These are phyloP conservation scores for Acanthamoeba rhysodes DNA, from an alignment of 208 protist genomes.

Conservation along the genomic window DNA sequence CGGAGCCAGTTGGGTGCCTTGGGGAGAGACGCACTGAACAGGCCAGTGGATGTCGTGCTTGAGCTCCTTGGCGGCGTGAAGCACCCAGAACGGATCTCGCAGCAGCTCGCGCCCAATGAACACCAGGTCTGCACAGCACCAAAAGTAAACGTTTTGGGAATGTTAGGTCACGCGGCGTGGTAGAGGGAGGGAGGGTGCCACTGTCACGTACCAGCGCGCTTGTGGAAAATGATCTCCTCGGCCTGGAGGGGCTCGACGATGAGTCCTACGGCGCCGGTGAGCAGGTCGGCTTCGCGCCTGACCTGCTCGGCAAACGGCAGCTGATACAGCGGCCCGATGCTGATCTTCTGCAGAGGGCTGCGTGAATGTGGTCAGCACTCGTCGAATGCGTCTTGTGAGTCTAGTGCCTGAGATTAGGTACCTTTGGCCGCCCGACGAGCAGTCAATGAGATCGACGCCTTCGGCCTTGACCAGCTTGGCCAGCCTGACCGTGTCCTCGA, in stretches of 20 bases:
- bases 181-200: background rate
- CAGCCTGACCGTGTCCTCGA: constrained; percentile 79
- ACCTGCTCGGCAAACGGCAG: constrained; percentile 80
- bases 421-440: constrained; percentile 79
- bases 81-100: constrained; percentile 81
- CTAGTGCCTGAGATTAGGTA: background rate
- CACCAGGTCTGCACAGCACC: constrained; percentile 57
- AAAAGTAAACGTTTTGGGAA: background rate
- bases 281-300: constrained; percentile 44
- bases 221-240: constrained; percentile 77
- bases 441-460: constrained; percentile 83
- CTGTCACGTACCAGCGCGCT: constrained; percentile 4
- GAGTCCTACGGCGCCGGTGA: constrained; percentile 76
- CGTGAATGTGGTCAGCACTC: background rate
- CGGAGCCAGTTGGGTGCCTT: too few relatives aligned
- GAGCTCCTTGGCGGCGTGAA: constrained; percentile 76
- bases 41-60: constrained; percentile 71
- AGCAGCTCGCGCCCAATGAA: constrained; percentile 72
- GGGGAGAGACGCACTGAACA: constrained; percentile 75
- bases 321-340: constrained; percentile 73
- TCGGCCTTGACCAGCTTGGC: constrained; percentile 67
- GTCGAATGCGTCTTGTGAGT: background rate
- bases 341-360: constrained; percentile 32
- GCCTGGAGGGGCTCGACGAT: constrained; percentile 74
- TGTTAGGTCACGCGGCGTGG: background rate